phyloP scores from a whole-genome alignment of 176 grass and related monocot genomes.

The Carex pumila region DNA sequence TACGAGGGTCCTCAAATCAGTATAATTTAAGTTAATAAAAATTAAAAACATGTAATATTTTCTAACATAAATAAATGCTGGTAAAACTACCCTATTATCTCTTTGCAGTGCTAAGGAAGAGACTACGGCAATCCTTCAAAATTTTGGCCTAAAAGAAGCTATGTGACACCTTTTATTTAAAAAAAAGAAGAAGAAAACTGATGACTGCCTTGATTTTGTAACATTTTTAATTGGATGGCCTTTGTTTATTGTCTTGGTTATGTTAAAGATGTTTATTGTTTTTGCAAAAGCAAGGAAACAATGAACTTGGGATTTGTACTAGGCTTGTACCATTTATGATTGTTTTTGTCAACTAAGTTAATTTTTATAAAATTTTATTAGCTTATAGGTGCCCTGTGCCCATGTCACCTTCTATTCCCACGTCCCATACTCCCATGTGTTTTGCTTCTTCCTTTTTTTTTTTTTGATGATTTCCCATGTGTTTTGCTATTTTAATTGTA shows the following conservation, averaged over 20 bases:
- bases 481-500: background rate
- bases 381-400: background rate
- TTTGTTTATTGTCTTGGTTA: background rate
- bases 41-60: background rate
- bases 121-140: slow-evolving; percentile 48
- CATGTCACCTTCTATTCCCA: background rate
- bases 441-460: background rate
- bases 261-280: background rate
- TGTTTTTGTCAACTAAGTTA: background rate
- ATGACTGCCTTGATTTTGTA: background rate
- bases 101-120: slow-evolving; percentile 73
- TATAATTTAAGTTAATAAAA: background rate
- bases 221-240: background rate
- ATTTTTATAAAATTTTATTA: background rate
- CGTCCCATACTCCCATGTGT: background rate
- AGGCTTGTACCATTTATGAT: slow-evolving; percentile 1
- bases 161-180: background rate
- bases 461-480: background rate
- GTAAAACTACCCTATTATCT: slow-evolving; percentile 7
- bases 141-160: slow-evolving; percentile 38
- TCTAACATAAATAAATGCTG: background rate
- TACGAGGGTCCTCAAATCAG: background rate
- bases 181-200: too few species aligned
- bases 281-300: background rate
- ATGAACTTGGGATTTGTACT: background rate